Evolutionary conservation across 2,329 filamentous ascomycete species (phyloP).

Genomic region (Fusarium veterinarium): DNA sequence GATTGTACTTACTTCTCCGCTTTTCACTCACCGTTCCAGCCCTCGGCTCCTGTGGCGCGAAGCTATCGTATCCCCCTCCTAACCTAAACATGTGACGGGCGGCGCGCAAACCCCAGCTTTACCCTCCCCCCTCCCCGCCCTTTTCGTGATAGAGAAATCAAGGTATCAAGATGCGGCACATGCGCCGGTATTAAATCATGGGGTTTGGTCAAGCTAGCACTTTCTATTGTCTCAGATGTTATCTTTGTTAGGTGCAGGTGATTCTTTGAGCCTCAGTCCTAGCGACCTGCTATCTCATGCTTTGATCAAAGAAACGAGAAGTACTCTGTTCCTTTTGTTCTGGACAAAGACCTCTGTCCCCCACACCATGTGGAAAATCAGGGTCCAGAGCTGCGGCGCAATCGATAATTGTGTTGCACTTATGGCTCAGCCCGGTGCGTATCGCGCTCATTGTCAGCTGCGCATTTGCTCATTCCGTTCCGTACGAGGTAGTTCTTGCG

Average conservation of each 20-base stretch:
- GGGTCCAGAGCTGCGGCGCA: conserved; percentile 25
- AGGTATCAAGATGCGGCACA: conserved; percentile 24
- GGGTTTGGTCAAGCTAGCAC: conserved; percentile 26
- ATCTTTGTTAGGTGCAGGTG: conserved; percentile 30
- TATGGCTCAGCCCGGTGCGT: conserved; percentile 13
- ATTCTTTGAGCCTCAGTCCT: conserved; percentile 17
- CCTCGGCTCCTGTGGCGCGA: conserved; percentile 22
- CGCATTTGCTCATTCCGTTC: conserved; percentile 7
- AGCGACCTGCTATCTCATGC: background rate
- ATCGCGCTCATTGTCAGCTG: conserved; percentile 23
- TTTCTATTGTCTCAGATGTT: conserved; percentile 22
- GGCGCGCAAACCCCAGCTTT: conserved; percentile 4
- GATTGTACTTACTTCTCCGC: background rate
- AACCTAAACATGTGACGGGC: background rate
- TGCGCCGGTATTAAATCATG: conserved; percentile 34
- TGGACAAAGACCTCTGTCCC: background rate
- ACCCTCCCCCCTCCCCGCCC: background rate
- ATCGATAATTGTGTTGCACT: background rate
- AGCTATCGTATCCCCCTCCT: background rate
- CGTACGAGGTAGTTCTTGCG: conserved; percentile 1
- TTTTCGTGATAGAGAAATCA: background rate
- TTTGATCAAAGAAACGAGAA: background rate
- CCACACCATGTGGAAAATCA: conserved; percentile 13
- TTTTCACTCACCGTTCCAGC: conserved; percentile 14
- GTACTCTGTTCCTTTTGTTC: background rate